Percentiles rank a stretch among this genome's conserved stretches.
Conservation (phyloP, 345 rosid genomes). For the Erysimum cheiranthoides region DNA sequence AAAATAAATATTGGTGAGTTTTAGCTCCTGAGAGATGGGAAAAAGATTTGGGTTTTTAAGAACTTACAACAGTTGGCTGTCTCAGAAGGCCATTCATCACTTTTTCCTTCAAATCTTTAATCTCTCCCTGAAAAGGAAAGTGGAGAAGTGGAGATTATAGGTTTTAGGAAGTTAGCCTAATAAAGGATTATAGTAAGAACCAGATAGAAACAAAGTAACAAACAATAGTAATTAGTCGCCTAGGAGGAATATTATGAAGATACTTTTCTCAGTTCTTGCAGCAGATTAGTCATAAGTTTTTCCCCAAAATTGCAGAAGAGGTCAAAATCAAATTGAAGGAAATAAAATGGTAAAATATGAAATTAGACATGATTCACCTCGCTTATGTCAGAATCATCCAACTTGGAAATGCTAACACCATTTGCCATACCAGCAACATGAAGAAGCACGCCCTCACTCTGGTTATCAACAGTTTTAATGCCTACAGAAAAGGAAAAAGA, state of each 20-base stretch:
- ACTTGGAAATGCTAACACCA: slow-evolving; percentile 36
- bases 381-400: slow-evolving; percentile 47
- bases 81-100: slow-evolving; percentile 34
- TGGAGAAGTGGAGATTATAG: slow-evolving; percentile 17
- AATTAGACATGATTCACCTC: slow-evolving; percentile 28
- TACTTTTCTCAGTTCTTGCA: not conserved
- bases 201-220: slow-evolving; percentile 10
- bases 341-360: not conserved
- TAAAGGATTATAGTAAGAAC: not conserved
- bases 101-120: slow-evolving; percentile 39
- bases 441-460: slow-evolving; percentile 8
- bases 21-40: not conserved
- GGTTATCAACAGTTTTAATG: slow-evolving; percentile 25
- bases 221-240: not conserved
- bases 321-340: not conserved
- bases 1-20: not conserved
- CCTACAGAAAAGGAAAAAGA: slow-evolving; percentile 15
- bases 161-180: slow-evolving; percentile 1
- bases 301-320: not conserved
- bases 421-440: slow-evolving; percentile 32
- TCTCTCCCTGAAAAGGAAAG: slow-evolving; percentile 40
- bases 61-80: slow-evolving; percentile 48
- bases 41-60: not conserved
- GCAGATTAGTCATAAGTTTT: not conserved
- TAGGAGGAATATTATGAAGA: not conserved